A percentile compares a stretch with the other conserved stretches of the same genome.
Conservation (phyloP, 2,329 filamentous ascomycete species). For the Penicillium sp. region DNA sequence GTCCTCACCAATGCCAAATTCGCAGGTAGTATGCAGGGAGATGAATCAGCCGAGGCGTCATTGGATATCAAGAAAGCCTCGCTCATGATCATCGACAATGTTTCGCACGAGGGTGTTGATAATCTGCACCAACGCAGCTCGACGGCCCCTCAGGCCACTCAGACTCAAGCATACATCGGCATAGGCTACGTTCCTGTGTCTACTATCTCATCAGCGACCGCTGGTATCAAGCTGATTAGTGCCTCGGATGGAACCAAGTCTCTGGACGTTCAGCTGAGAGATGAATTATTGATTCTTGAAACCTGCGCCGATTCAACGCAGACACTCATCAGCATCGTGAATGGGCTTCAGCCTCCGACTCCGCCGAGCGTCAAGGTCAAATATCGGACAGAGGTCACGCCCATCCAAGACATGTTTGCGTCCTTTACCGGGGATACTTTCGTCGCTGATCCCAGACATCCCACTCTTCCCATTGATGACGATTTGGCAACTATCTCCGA, state of each 20-base stretch:
- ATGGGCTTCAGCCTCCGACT: constrained; percentile 75
- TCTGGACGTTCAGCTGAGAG: constrained; percentile 74
- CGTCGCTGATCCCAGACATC: constrained; percentile 35
- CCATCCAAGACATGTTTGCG: constrained; percentile 80
- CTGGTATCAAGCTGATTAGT: constrained; percentile 58
- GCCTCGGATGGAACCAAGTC: constrained; percentile 59
- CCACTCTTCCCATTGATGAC: constrained; percentile 21
- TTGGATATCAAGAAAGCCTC: constrained; percentile 75
- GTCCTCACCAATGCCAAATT: constrained; percentile 75
- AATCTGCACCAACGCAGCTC: constrained; percentile 30
- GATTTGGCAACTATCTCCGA: constrained; percentile 50
- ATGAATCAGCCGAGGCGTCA: constrained; percentile 60
- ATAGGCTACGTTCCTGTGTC: constrained; percentile 82
- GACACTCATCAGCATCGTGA: constrained; percentile 75
- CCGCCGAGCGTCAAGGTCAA: constrained; percentile 78
- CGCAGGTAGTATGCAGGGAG: constrained; percentile 62
- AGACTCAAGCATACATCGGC: constrained; percentile 51
- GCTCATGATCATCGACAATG: constrained; percentile 76
- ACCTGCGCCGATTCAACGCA: constrained; percentile 97
- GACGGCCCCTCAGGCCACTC: constrained; percentile 37
- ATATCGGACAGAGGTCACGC: constrained; percentile 81
- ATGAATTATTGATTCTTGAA: constrained; percentile 84
- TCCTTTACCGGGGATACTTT: constrained; percentile 89
- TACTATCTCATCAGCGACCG: constrained; percentile 77
- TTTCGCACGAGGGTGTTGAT: constrained; percentile 44